phyloP scores from a whole-genome alignment of 306 rosid species.

The Fagus crenata region DNA sequence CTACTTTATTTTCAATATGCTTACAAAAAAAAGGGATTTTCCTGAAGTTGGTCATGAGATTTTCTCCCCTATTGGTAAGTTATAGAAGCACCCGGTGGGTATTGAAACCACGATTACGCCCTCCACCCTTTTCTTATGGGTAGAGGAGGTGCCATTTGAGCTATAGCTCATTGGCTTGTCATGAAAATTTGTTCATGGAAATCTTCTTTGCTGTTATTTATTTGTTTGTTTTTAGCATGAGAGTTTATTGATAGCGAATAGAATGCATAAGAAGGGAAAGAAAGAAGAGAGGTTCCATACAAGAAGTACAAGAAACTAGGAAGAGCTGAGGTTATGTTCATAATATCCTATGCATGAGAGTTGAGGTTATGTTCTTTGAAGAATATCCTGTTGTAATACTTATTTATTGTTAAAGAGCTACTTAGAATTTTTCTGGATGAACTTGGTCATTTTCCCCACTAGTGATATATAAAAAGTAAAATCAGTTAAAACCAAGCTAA shows the following conservation, averaged over 20 bases:
- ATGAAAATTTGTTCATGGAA: background rate
- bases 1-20: constrained; percentile 26
- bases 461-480: no score
- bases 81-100: background rate
- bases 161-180: background rate
- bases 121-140: background rate
- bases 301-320: background rate
- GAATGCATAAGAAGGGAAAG: background rate
- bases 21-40: background rate
- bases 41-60: background rate
- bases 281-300: background rate
- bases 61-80: background rate
- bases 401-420: background rate
- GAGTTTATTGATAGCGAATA: background rate
- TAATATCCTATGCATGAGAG: constrained; percentile 2
- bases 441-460: no score
- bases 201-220: background rate
- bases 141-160: no score
- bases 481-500: no score
- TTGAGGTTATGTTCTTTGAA: constrained; percentile 15
- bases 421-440: no score
- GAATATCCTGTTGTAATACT: constrained; percentile 13
- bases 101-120: background rate
- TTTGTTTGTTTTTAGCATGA: background rate
- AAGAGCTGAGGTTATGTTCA: no score